Base-by-base conservation (phyloP, 2,329 filamentous ascomycete species). In the Venturiaceae sp. region DNA sequence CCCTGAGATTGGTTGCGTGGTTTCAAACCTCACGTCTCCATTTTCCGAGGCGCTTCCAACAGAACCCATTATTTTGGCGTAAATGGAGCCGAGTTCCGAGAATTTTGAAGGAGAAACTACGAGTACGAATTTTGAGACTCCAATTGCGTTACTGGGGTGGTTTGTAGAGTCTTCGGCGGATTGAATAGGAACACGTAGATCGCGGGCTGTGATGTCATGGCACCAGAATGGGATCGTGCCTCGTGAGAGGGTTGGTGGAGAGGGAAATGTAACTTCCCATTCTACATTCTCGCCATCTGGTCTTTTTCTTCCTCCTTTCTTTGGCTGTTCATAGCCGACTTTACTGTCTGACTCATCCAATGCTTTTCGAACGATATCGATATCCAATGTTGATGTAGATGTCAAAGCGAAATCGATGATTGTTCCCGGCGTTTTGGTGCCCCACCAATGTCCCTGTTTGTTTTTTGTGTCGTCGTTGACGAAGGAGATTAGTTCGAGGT, bases 401-500 rank as follows among this genome's bases (percentile, higher is more conserved):
- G 77, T 83, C 63, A 86, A 75, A 7, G 85, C 80, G 77, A 81
- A 83, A 72, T 86, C 85, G 62, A 87, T 57, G 13, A 57, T 75
- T 44, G 80, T 72, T 3, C 81, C 80, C 33, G 77, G 76, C 0
- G 69, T 62, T 9, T 80, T 76, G 0, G 69, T 66, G 0, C 80
- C 83, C 85, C 84, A 88, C 65, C 80, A 80, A 64, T 87, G 83
- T 1, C 71, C 39, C 26, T 47, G 14, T 41, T 47, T 57, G 3
- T 11, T 32, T 6, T 19, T 26, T 14, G 8, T 66, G 34, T 69
- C 66, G 44, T 74, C 76, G 21, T 79, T 67, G 53, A 82, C 72
- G 66, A 87, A 87, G 39, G 82, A 79, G 60, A 87, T 84, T 55
- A 87, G 72, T 66, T 88, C 85, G 57, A 88, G 72, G 69, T 88